phyloP scores from a whole-genome alignment of 306 rosid species.

The Acacia acuminata region DNA sequence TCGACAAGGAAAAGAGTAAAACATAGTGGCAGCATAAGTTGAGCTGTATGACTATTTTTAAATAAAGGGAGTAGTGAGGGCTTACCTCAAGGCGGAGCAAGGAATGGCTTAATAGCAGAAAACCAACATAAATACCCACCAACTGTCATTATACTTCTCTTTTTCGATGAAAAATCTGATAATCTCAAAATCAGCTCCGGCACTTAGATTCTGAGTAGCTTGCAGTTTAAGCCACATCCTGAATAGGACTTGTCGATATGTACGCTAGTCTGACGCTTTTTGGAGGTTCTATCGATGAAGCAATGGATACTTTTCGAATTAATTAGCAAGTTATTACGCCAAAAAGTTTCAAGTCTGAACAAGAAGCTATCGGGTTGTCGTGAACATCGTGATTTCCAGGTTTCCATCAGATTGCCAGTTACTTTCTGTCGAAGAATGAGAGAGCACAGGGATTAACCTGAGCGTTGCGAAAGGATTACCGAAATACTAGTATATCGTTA shows the following conservation, averaged over 20 bases:
- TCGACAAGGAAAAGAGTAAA: constrained; percentile 26
- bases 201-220: constrained; percentile 47
- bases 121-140: constrained; percentile 33
- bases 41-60: constrained; percentile 25
- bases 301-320: constrained; percentile 21
- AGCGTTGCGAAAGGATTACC: background rate
- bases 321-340: constrained; percentile 12
- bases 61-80: constrained; percentile 39
- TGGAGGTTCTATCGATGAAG: constrained; percentile 10
- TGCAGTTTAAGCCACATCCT: constrained; percentile 35
- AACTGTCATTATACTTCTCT: background rate
- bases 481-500: background rate
- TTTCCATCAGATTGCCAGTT: background rate
- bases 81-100: constrained; percentile 52
- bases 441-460: background rate
- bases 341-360: constrained; percentile 3
- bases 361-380: constrained; percentile 5
- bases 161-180: constrained; percentile 24
- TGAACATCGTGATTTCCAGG: background rate
- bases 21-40: constrained; percentile 18
- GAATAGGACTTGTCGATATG: background rate
- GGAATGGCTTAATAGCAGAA: constrained; percentile 47
- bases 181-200: constrained; percentile 34
- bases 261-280: constrained; percentile 32
- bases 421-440: background rate